These are phyloP conservation scores for Pseudogymnoascus verrucosus DNA, from an alignment of 2,329 filamentous ascomycete species.

Conservation along the genomic window DNA sequence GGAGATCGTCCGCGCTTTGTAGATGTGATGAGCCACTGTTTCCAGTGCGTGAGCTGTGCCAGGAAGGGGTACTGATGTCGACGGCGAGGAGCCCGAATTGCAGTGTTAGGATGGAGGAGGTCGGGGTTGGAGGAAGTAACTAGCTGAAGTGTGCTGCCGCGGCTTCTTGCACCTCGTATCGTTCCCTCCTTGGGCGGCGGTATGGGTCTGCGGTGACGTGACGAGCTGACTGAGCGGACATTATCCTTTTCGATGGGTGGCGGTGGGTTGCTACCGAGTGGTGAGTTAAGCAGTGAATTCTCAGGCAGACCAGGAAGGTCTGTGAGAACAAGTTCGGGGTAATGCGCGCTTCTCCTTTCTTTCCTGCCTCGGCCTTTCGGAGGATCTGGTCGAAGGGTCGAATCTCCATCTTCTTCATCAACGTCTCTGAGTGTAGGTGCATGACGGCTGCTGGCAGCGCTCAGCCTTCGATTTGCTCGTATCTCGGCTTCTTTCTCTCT, in stretches of 20 bases:
- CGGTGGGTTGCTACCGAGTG: slow-evolving; percentile 42
- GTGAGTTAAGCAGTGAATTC: slow-evolving; percentile 28
- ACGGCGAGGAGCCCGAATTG: slow-evolving; percentile 35
- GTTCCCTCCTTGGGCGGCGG: slow-evolving; percentile 80
- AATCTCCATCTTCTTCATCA: slow-evolving; percentile 61
- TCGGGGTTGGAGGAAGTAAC: slow-evolving; percentile 61
- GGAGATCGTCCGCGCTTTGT: slow-evolving; percentile 56
- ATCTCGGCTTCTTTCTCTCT: slow-evolving; percentile 77
- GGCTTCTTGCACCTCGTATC: slow-evolving; percentile 59
- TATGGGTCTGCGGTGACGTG: slow-evolving; percentile 63
- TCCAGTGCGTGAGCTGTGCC: slow-evolving; percentile 58
- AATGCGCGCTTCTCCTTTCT: slow-evolving; percentile 64
- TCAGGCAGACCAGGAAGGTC: slow-evolving; percentile 76
- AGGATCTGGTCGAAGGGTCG: slow-evolving; percentile 37
- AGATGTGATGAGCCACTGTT: slow-evolving; percentile 65
- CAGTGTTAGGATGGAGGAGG: slow-evolving; percentile 45
- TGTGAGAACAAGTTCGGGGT: slow-evolving; percentile 54
- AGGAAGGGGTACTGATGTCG: slow-evolving; percentile 56
- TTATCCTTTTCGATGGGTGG: slow-evolving; percentile 74
- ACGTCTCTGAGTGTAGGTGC: slow-evolving; percentile 71
- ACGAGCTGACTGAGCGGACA: slow-evolving; percentile 67
- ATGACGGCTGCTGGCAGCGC: slow-evolving; percentile 78
- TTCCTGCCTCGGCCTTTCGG: slow-evolving; percentile 68
- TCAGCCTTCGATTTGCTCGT: slow-evolving; percentile 71
- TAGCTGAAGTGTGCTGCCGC: slow-evolving; percentile 79